Conservation (phyloP, 495 filamentous ascomycete genomes). For the Podospora pseudopauciseta region DNA sequence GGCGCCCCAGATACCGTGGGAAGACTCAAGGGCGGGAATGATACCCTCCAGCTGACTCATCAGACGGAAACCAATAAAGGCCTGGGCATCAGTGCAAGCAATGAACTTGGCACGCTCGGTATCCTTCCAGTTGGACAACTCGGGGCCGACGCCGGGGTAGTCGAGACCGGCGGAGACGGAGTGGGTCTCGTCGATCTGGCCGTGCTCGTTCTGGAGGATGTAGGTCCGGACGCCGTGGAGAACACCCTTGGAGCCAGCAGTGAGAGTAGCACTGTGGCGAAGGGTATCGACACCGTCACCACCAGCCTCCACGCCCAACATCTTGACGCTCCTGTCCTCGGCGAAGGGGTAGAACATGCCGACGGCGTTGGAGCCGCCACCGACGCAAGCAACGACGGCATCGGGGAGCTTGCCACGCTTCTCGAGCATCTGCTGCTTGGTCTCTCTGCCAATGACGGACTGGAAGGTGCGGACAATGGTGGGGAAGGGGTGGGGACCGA, state of each 20-base stretch:
- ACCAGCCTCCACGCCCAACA: slow-evolving; percentile 93
- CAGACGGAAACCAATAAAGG: slow-evolving; percentile 82
- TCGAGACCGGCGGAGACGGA: slow-evolving; percentile 96
- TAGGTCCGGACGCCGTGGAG: slow-evolving; percentile 95
- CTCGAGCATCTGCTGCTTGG: slow-evolving; percentile 79
- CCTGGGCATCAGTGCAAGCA: slow-evolving; percentile 86
- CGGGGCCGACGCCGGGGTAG: slow-evolving; percentile 94
- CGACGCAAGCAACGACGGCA: slow-evolving; percentile 93
- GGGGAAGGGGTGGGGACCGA: slow-evolving; percentile 92
- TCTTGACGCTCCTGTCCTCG: slow-evolving; percentile 75
- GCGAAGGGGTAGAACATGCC: slow-evolving; percentile 98
- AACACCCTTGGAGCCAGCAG: slow-evolving; percentile 84
- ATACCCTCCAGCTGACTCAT: slow-evolving; percentile 88
- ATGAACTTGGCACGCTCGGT: slow-evolving; percentile 79
- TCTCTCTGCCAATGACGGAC: slow-evolving; percentile 88
- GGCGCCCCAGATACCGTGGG: slow-evolving; percentile 87
- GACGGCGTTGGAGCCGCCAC: slow-evolving; percentile 84
- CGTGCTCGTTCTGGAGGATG: slow-evolving; percentile 84
- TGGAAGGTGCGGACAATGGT: slow-evolving; percentile 96
- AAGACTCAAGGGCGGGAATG: slow-evolving; percentile 90
- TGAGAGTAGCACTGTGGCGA: slow-evolving; percentile 85
- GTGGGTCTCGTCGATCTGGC: slow-evolving; percentile 92
- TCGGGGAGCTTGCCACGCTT: slow-evolving; percentile 85
- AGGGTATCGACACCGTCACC: slow-evolving; percentile 87
- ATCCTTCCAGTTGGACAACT: slow-evolving; percentile 91